Conservation (phyloP, 73 alveolate genomes). For the Paramecium pentaurelia region DNA sequence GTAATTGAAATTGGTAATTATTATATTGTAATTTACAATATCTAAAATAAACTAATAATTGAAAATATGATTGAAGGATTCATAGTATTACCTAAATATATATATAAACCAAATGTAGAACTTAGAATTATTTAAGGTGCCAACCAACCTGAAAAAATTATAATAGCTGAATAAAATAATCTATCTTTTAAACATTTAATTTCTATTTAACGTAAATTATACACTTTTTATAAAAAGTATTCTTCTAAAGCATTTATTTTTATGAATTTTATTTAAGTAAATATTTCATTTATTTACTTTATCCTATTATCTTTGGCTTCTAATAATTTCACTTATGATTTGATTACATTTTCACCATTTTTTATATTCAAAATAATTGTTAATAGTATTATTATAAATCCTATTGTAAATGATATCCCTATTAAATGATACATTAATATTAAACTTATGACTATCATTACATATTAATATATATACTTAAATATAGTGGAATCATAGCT, state of each 20-base stretch:
- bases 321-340: conserved; percentile 69
- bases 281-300: conserved; percentile 76
- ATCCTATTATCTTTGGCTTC: conserved; percentile 80
- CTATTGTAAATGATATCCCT: conserved; percentile 43
- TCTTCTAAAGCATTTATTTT: conserved; percentile 87
- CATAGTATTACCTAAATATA: conserved; percentile 70
- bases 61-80: conserved; percentile 71
- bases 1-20: conserved; percentile 83
- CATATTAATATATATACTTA: neutral
- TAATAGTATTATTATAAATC: conserved; percentile 14
- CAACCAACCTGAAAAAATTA: conserved; percentile 68
- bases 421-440: conserved; percentile 24
- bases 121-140: conserved; percentile 66
- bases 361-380: neutral
- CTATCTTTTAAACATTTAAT: conserved; percentile 51
- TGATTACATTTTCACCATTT: conserved; percentile 25
- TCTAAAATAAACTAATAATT: conserved; percentile 68
- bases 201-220: conserved; percentile 69
- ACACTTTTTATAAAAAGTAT: conserved; percentile 49
- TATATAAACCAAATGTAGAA: conserved; percentile 66
- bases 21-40: conserved; percentile 73
- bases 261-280: conserved; percentile 81
- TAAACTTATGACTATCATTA: neutral
- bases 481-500: conserved; percentile 19
- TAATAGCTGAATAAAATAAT: neutral